These are phyloP conservation scores for Syzygium malaccense DNA, from an alignment of 441 rosid genomes.

Conservation along the genomic window DNA sequence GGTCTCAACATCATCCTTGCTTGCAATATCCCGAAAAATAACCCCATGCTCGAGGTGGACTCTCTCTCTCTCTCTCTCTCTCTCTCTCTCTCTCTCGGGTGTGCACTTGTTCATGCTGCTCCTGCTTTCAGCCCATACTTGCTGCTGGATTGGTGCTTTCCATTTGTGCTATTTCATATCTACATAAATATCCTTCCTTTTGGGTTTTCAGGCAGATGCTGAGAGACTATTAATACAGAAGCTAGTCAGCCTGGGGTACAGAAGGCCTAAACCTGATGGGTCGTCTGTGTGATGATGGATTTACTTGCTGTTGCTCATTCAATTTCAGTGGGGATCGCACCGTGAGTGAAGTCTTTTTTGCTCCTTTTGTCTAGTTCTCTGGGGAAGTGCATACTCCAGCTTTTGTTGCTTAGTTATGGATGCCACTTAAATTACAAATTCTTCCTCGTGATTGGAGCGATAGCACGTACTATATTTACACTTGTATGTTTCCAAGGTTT, in stretches of 20 bases:
- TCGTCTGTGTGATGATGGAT: not conserved
- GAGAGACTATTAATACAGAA: slow-evolving; percentile 68
- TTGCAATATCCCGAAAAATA: slow-evolving; percentile 82
- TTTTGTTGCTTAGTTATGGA: not conserved
- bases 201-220: slow-evolving; percentile 55
- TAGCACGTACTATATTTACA: not conserved
- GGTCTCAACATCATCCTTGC: slow-evolving; percentile 71
- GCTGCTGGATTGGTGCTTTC: not conserved
- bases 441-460: not conserved
- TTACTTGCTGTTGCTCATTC: not conserved
- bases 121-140: not conserved
- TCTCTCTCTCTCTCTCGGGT: not conserved
- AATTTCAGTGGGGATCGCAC: not conserved
- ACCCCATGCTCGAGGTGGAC: slow-evolving; percentile 70
- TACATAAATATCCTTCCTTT: not conserved
- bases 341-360: not conserved
- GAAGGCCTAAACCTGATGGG: slow-evolving; percentile 31
- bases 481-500: not conserved
- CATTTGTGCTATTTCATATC: not conserved
- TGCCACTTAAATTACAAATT: not conserved
- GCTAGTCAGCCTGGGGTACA: slow-evolving; percentile 59
- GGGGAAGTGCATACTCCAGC: not conserved
- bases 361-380: not conserved
- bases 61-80: not conserved
- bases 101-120: not conserved